Evolutionary conservation across 2,329 filamentous ascomycete genomes (phyloP).

Genomic region (Huntiella bhutanensis): DNA sequence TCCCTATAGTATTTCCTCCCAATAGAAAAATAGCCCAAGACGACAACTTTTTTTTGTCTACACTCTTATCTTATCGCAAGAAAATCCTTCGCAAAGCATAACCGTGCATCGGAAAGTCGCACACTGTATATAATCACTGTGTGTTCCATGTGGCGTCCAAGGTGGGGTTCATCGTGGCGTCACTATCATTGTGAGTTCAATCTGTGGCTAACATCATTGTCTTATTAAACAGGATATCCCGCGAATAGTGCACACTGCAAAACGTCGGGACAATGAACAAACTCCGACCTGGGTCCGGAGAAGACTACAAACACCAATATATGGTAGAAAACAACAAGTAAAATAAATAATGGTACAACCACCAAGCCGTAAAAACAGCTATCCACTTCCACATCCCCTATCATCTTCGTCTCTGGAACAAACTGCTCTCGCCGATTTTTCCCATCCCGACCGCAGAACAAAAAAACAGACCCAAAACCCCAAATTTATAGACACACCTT

Average conservation of each 20-base stretch:
- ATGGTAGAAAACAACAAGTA: neutral
- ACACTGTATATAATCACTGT: neutral
- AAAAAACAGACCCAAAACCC: no score
- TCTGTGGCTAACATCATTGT: no score
- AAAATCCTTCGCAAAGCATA: neutral
- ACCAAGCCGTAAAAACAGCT: no score
- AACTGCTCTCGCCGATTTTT: neutral
- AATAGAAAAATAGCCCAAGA: neutral
- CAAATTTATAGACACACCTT: no score
- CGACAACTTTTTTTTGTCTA: constrained; percentile 12
- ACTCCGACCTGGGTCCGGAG: no score
- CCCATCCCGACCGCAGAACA: no score
- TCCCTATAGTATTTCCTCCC: neutral
- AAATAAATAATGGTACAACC: neutral
- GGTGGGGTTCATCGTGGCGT: neutral
- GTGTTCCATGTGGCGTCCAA: neutral
- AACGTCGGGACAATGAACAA: no score
- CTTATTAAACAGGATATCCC: no score
- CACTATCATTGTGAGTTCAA: neutral
- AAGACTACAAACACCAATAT: neutral
- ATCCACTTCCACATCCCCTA: no score
- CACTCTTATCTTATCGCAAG: constrained; percentile 11
- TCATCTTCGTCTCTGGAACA: no score
- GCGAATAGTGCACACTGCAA: no score
- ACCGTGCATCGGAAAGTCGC: neutral